A percentile compares a stretch with the other conserved stretches of the same genome.
These are phyloP conservation scores for Thuidium tamariscinum DNA, from an alignment of 225 moss, liverwort and hornwort species.

Conservation along the genomic window DNA sequence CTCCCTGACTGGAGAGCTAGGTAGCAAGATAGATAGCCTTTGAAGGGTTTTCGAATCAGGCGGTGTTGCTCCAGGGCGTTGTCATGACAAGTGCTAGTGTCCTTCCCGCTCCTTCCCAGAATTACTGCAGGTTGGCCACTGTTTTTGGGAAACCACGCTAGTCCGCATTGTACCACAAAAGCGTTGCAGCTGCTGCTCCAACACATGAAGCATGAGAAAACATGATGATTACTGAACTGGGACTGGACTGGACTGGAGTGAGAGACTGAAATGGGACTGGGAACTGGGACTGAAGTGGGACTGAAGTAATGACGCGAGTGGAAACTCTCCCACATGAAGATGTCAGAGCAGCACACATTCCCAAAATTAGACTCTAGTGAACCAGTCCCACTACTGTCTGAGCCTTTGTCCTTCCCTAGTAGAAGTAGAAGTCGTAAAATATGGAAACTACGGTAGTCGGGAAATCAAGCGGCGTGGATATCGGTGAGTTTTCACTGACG, in stretches of 20 bases:
- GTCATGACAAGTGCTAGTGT: neutral
- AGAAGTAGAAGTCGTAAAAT: neutral
- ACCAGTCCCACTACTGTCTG: neutral
- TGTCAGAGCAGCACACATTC: slow-evolving; percentile 7
- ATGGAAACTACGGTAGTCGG: neutral
- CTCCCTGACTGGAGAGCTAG: neutral
- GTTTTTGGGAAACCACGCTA: neutral
- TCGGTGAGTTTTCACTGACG: neutral
- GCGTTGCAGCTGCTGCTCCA: neutral
- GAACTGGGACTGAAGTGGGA: neutral
- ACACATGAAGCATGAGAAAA: slow-evolving; percentile 6
- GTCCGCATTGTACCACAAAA: slow-evolving; percentile 8
- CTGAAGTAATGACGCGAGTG: neutral
- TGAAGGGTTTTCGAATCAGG: neutral
- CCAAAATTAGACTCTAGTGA: neutral
- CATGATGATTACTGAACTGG: neutral
- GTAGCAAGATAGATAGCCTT: neutral
- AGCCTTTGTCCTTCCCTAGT: neutral
- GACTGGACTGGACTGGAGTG: no score
- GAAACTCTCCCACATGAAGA: slow-evolving; percentile 9
- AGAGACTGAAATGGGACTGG: no score
- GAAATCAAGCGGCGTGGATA: neutral
- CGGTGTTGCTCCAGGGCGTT: neutral
- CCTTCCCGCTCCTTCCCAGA: neutral
- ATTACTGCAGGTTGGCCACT: slow-evolving; percentile 14